Conservation (phyloP, 1,284 basidiomycete genomes). For the Malassezia sympodialis region DNA sequence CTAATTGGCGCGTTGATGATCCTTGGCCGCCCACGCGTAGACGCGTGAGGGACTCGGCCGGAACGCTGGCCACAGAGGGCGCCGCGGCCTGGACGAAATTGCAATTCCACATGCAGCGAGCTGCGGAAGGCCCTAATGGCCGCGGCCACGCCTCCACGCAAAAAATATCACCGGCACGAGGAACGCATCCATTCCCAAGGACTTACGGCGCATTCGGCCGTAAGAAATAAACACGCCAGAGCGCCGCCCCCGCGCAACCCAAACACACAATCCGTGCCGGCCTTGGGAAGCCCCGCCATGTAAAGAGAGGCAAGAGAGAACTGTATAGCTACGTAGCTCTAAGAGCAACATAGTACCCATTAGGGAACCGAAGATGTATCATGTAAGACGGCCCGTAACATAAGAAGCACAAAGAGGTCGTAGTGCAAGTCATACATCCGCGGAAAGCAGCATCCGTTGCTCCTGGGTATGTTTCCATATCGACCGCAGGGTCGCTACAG, state of each 20-base stretch:
- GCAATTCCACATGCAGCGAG: background rate
- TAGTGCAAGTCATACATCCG: background rate
- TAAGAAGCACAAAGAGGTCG: background rate
- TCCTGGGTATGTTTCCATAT: slow-evolving; percentile 9
- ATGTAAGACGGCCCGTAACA: background rate
- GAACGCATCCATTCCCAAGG: background rate
- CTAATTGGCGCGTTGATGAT: slow-evolving; percentile 3
- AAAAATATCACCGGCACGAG: background rate
- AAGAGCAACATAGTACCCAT: background rate
- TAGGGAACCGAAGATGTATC: background rate
- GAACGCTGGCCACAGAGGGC: background rate
- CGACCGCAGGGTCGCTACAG: slow-evolving; percentile 4
- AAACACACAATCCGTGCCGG: background rate
- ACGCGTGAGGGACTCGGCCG: background rate
- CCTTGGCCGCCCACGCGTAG: too few species aligned
- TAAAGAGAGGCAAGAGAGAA: background rate
- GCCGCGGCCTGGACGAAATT: background rate
- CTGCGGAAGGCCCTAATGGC: background rate
- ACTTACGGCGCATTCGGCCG: background rate
- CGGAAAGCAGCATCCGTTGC: slow-evolving; percentile 3
- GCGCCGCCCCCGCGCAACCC: background rate
- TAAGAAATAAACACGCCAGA: background rate
- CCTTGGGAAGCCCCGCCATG: background rate
- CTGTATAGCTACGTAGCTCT: background rate
- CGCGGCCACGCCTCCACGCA: background rate